A percentile compares a stretch with the other conserved stretches of the same genome.
These are phyloP conservation scores for Musa beccarii DNA, from an alignment of 176 grass and related monocot species.

Conservation along the genomic window DNA sequence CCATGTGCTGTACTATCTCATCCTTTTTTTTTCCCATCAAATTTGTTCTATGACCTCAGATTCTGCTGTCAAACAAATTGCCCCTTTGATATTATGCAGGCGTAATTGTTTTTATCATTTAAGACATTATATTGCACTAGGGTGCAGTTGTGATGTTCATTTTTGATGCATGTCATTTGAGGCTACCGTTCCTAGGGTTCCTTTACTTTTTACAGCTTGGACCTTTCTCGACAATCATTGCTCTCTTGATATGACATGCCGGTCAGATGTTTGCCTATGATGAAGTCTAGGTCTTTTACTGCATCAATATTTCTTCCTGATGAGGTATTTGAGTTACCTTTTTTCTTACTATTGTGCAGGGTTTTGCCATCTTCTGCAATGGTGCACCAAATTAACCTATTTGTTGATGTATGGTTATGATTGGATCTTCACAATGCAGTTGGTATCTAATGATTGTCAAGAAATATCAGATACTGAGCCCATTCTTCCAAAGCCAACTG, in stretches of 20 bases:
- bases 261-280: not conserved
- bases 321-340: not conserved
- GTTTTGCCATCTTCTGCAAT: slow-evolving; percentile 21
- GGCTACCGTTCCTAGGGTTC: not conserved
- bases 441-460: slow-evolving; percentile 41
- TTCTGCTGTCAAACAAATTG: not conserved
- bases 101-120: not conserved
- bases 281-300: not conserved
- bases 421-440: slow-evolving; percentile 57
- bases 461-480: slow-evolving; percentile 37
- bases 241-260: not conserved
- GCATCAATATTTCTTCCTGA: not conserved
- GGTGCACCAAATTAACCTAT: slow-evolving; percentile 13
- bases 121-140: not conserved
- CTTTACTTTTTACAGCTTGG: not conserved
- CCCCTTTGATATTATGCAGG: not conserved
- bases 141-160: not conserved
- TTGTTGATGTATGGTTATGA: slow-evolving; percentile 43
- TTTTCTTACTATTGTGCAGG: slow-evolving; percentile 28
- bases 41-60: not conserved
- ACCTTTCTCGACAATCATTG: not conserved
- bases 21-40: not conserved
- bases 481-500: slow-evolving; percentile 22
- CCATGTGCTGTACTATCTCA: too few species aligned
- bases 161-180: not conserved